Base-by-base conservation (phyloP, 163 green algal species). In the Chlorella variabilis region DNA sequence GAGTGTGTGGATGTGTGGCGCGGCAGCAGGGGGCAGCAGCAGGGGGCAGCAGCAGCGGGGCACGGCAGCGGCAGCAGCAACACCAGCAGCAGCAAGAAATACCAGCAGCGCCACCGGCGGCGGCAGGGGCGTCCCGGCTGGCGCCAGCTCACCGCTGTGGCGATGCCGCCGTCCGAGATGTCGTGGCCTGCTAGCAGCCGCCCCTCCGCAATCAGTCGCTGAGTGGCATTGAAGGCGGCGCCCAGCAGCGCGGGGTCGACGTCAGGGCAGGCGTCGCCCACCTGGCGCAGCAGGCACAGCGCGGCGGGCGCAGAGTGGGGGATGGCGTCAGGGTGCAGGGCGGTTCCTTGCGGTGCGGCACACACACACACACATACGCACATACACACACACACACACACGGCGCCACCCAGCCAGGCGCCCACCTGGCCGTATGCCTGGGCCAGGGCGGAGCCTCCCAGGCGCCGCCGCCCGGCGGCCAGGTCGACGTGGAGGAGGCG, bases 401-500 rank as follows among this genome's bases (percentile, higher is more conserved):
- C 45, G 15, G 11, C 45, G 11, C 5, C 59, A 36, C 5, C 61
- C 25, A 51, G 81, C 21, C 13, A 21, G 8, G 67, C 2, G 0
- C 79, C 5, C 29, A 92, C 87, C 89, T 98, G 94, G 61, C 77
- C 39, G 84, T 92, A 96, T 20, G 87, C 96, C 71, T 99, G 97
- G 1, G 94, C 96, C 27, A 99, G 90, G 1, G 94, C 93, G 7
- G 93, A 98, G 75, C 94, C 97, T 25, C 97, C 97, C 68, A 99
- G 75, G 5, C 97, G 90, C 18, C 93, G 87, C 25, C 83, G 82
- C 17, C 87, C 87, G 1, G 70, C 73, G 0, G 66, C 93, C 59
- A 99, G 87, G 88, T 99, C 96, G 31, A 99, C 95, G 78, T 98
- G 95, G 13, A 99, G 56, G 79, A 99, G 85, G 69, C 87, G 74